Evolutionary conservation across 257 asterid genomes (phyloP).

Genomic region (Mentha longifolia): DNA sequence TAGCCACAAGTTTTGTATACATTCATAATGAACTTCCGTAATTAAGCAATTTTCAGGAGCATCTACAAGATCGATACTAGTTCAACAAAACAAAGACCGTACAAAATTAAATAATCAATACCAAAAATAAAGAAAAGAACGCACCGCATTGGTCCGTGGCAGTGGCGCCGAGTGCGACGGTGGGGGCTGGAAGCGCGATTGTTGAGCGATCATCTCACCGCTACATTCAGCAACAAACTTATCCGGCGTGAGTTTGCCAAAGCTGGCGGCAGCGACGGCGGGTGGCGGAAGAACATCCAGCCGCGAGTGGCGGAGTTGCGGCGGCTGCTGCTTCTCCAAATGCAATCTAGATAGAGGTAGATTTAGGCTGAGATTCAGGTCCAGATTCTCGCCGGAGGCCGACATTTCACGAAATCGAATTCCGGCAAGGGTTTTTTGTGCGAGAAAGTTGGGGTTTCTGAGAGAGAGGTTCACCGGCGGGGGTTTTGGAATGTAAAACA

Average conservation of each 20-base stretch:
- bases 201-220: conserved; percentile 9
- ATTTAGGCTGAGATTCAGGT: conserved; percentile 50
- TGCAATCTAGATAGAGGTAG: conserved; percentile 42
- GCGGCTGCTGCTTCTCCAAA: conserved; percentile 31
- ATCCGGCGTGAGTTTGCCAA: background rate
- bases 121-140: conserved; percentile 9
- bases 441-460: no score
- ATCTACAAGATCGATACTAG: background rate
- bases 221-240: conserved; percentile 11
- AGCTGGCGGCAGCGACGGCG: background rate
- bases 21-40: background rate
- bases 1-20: background rate
- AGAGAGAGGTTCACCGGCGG: background rate
- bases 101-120: background rate
- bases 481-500: conserved; percentile 30
- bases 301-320: conserved; percentile 20
- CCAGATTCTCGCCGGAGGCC: conserved; percentile 50
- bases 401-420: conserved; percentile 35
- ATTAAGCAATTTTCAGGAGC: background rate
- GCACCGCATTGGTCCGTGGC: conserved; percentile 37
- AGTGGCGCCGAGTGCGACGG: conserved; percentile 21
- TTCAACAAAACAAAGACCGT: background rate
- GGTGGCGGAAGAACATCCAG: conserved; percentile 34
- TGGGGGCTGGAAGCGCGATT: conserved; percentile 5
- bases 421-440: background rate